A percentile compares a stretch with the other conserved stretches of the same genome.
These are phyloP conservation scores for Penicillium sp. DNA, from an alignment of 2,329 filamentous ascomycete genomes.

Conservation along the genomic window DNA sequence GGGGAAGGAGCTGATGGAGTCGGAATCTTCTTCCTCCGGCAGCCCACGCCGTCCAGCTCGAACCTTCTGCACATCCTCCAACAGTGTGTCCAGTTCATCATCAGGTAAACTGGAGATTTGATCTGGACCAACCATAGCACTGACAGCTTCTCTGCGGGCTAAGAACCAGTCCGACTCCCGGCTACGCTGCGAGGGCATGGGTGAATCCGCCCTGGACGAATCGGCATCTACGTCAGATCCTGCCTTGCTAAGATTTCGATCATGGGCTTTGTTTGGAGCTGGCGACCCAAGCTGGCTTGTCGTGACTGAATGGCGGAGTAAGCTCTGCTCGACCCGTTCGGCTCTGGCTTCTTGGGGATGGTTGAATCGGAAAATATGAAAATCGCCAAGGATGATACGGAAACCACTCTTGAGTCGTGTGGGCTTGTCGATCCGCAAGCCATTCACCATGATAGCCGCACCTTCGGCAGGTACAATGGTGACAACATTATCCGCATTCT, in stretches of 20 bases:
- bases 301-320: constrained; percentile 77
- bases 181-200: constrained; percentile 63
- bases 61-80: constrained; percentile 89
- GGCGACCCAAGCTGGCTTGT: constrained; percentile 63
- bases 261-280: constrained; percentile 64
- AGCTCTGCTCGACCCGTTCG: constrained; percentile 82
- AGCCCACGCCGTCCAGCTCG: constrained; percentile 77
- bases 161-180: constrained; percentile 93
- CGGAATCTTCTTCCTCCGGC: constrained; percentile 71
- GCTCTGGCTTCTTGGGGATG: constrained; percentile 94
- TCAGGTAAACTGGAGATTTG: constrained; percentile 87
- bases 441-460: constrained; percentile 98
- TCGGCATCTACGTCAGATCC: constrained; percentile 71
- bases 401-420: constrained; percentile 87
- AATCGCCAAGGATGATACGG: constrained; percentile 92
- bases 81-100: constrained; percentile 87
- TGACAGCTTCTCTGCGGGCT: constrained; percentile 87
- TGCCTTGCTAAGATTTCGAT: constrained; percentile 74
- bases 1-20: constrained; percentile 84
- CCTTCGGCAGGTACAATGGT: constrained; percentile 84
- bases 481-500: constrained; percentile 90
- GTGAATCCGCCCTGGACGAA: constrained; percentile 75
- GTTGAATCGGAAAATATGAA: constrained; percentile 98
- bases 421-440: constrained; percentile 80
- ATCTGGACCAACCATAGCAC: constrained; percentile 82